Conservation (phyloP, 2,329 filamentous ascomycete species). For the Pyrenochaeta sp. region DNA sequence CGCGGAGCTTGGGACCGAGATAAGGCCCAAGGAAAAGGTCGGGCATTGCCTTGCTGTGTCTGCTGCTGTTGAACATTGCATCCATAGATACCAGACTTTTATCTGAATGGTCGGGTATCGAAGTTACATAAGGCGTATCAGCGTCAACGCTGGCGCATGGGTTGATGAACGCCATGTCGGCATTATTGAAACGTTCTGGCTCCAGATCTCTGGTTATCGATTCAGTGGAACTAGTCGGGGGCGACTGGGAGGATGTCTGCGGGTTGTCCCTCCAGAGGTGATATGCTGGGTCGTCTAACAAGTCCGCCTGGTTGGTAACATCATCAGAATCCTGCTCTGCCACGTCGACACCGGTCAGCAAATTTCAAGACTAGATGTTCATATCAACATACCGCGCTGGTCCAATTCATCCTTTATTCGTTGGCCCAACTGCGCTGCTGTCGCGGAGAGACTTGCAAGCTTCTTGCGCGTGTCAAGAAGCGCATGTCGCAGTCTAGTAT, state of each 20-base stretch:
- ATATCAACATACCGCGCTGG: background rate
- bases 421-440: background rate
- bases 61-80: background rate
- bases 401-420: background rate
- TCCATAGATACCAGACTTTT: background rate
- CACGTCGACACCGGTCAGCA: background rate
- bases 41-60: background rate
- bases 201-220: background rate
- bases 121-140: background rate
- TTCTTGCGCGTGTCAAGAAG: background rate
- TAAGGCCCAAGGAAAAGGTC: background rate
- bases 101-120: background rate
- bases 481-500: background rate
- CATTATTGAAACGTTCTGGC: background rate
- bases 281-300: background rate
- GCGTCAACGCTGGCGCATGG: background rate
- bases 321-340: background rate
- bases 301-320: background rate
- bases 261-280: background rate
- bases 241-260: background rate
- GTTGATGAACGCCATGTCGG: background rate
- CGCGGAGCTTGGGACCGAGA: background rate
- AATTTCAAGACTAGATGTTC: background rate
- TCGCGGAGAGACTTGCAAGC: background rate
- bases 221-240: background rate